These are phyloP conservation scores for Carex arenaria DNA, from an alignment of 202 grass and related monocot species.

Conservation along the genomic window DNA sequence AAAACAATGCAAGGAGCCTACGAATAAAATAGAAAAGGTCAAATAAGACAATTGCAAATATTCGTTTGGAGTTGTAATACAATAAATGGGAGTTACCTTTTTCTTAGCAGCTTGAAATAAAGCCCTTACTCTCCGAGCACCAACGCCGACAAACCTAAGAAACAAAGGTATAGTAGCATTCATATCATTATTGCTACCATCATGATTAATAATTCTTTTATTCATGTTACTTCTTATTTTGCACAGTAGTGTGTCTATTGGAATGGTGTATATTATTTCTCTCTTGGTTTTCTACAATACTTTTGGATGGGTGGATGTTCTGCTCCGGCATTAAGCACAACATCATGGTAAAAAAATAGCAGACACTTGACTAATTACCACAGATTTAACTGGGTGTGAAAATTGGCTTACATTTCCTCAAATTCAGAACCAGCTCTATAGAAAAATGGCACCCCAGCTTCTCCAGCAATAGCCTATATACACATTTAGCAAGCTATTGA, in stretches of 20 bases:
- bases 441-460: conserved; percentile 99
- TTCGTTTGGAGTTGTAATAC: conserved; percentile 5
- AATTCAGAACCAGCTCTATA: conserved; percentile 99
- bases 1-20: conserved; percentile 99
- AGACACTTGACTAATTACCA: neutral
- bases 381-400: conserved; percentile 2
- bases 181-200: neutral
- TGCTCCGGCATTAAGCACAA: neutral
- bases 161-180: neutral
- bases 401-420: conserved; percentile 94
- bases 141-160: conserved; percentile 99
- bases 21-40: conserved; percentile 2
- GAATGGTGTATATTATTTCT: neutral
- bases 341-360: neutral
- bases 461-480: conserved; percentile 97
- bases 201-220: neutral
- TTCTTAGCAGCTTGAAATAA: conserved; percentile 99
- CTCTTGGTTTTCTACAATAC: neutral
- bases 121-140: conserved; percentile 91
- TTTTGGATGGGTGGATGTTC: neutral
- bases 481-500: conserved; percentile 15
- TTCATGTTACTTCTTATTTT: neutral
- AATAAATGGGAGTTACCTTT: conserved; percentile 43
- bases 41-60: neutral
- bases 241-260: neutral